Evolutionary conservation across 495 filamentous ascomycete genomes (phyloP), one percentile per base, ranked within the genome.

Genomic region (Neurospora sp.): DNA sequence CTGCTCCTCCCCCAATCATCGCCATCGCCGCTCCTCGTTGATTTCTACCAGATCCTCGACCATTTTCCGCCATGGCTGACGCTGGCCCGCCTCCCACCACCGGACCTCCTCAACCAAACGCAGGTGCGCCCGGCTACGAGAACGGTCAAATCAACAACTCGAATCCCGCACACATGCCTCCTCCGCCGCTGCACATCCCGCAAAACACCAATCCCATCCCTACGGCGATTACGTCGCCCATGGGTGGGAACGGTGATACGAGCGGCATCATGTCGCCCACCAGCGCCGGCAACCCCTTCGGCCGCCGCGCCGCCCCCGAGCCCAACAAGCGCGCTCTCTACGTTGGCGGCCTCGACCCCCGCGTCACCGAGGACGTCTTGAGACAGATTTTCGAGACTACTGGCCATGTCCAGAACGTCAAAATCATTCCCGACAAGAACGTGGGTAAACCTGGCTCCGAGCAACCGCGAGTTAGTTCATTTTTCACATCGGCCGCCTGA

Each of bases 371-470:
- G 79, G 96, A 98, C 79, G 93, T 98, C 42, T 82, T 99, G 76
- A 92, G 94, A 77, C 96, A 98, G 80, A 99, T 99, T 71, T 99
- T 99, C 78, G 96, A 99, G 85, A 98, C 96, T 5, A 97, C 93
- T 71, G 96, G 96, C 35, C 96, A 99, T 83, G 96, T 99, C 74
- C 90, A 97, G 82, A 98, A 92, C 77, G 96, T 99, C 74, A 99
- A 99, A 86, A 97, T 99, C 76, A 99, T 99, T 80, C 96, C 96
- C 42, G 96, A 99, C 85, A 97, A 97, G 89, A 97, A 95, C 83
- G 93, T 96, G 82, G 88, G 94, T 83, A 61, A 39, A 31, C 20
- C 37, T 40, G 37, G 16, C 73, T 40, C 61, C 69, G 53, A 65
- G 27, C 53, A 65, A 14, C 53, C 53, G 27, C 53, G 22, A 31